Evolutionary conservation across 495 filamentous ascomycete genomes (phyloP).

Genomic region (Penicillium desertorum): DNA sequence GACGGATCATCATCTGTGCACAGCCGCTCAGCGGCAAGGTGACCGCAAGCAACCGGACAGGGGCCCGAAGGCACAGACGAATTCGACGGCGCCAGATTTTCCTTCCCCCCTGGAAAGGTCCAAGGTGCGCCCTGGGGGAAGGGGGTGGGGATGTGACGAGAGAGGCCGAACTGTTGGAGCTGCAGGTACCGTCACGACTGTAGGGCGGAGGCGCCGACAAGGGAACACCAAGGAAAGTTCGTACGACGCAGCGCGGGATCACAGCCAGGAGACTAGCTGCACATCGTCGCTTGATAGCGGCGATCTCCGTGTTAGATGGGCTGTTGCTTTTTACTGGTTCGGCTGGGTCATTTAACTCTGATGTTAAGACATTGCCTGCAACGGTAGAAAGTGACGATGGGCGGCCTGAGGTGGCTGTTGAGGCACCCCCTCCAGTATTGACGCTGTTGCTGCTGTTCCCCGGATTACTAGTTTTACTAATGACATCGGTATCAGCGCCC

Average conservation of each 20-base stretch:
- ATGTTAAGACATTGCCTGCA: conserved; percentile 11
- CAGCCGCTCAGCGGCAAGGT: conserved; percentile 9
- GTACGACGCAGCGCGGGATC: conserved; percentile 42
- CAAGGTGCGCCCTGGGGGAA: conserved; percentile 8
- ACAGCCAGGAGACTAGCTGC: conserved; percentile 51
- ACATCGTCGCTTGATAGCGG: conserved; percentile 56
- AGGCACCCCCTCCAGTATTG: conserved; percentile 22
- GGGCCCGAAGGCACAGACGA: conserved; percentile 6
- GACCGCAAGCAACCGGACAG: not conserved
- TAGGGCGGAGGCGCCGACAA: conserved; percentile 17
- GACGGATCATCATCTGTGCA: conserved; percentile 19
- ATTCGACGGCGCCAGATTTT: conserved; percentile 11
- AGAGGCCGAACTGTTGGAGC: conserved; percentile 22
- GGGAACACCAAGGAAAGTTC: conserved; percentile 39
- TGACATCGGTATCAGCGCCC: conserved; percentile 12
- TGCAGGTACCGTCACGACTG: conserved; percentile 31
- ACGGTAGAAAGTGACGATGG: conserved; percentile 2
- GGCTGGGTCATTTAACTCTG: not conserved
- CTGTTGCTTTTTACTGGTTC: conserved; percentile 17
- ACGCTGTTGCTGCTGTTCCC: conserved; percentile 13
- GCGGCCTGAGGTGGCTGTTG: conserved; percentile 1
- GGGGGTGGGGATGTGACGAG: conserved; percentile 19
- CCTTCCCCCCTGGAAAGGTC: conserved; percentile 11
- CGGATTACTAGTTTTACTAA: conserved; percentile 16
- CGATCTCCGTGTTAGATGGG: conserved; percentile 41